These are phyloP conservation scores for Fraxinus floribunda DNA, from an alignment of 305 asterid species.

Conservation along the genomic window DNA sequence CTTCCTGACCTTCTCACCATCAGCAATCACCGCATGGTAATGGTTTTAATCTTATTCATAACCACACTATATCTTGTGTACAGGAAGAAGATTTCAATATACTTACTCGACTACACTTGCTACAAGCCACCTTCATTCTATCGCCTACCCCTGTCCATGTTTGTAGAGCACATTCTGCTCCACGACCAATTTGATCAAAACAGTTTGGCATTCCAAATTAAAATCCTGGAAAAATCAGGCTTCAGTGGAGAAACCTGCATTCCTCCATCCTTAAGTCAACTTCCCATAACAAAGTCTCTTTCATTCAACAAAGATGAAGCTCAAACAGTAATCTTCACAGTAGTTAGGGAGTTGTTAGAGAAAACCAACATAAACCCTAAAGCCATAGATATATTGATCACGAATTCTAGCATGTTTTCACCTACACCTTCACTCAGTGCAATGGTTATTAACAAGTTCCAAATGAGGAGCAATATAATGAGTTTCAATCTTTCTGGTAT, in stretches of 20 bases:
- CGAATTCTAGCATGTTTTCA: conserved; percentile 27
- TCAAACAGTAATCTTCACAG: conserved; percentile 28
- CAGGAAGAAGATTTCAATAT: conserved; percentile 17
- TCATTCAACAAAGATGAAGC: conserved; percentile 23
- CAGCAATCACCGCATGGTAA: conserved; percentile 11
- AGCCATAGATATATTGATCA: conserved; percentile 28
- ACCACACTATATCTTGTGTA: conserved; percentile 17
- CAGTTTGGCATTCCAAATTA: conserved; percentile 27
- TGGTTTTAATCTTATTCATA: conserved; percentile 17
- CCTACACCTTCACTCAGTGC: conserved; percentile 36
- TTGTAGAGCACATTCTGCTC: conserved; percentile 21
- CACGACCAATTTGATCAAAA: conserved; percentile 24
- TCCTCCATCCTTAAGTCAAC: conserved; percentile 26
- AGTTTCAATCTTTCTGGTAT: conserved; percentile 40
- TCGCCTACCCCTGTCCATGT: conserved; percentile 30
- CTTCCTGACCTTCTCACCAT: conserved; percentile 7
- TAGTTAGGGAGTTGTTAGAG: conserved; percentile 16
- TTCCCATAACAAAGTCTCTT: conserved; percentile 27
- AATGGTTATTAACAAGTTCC: conserved; percentile 31
- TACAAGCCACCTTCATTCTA: conserved; percentile 29
- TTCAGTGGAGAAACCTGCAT: conserved; percentile 33
- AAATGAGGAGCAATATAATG: conserved; percentile 37
- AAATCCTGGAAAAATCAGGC: conserved; percentile 34
- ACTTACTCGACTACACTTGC: conserved; percentile 33
- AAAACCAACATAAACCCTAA: conserved; percentile 20